These are phyloP conservation scores for Tuber microsphaerosporum DNA, from an alignment of 495 filamentous ascomycete genomes.

Conservation along the genomic window DNA sequence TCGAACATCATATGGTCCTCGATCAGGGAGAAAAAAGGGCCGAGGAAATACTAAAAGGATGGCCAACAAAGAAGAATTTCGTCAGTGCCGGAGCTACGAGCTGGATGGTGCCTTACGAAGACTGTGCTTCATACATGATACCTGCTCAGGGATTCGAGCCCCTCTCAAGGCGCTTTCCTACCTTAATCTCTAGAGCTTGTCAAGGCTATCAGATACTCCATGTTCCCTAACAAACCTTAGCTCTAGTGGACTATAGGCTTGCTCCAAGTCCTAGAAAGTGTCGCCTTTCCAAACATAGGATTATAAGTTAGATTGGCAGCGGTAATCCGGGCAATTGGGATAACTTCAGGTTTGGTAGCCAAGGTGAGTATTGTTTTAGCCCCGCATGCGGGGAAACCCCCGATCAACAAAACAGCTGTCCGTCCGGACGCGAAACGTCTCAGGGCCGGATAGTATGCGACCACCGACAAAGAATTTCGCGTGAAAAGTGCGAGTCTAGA, in stretches of 20 bases:
- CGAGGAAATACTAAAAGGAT: not conserved
- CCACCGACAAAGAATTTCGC: not conserved
- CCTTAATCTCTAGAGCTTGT: not conserved
- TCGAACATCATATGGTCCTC: not conserved
- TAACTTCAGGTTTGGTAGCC: not conserved
- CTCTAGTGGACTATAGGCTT: not conserved
- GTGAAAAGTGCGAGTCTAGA: not conserved
- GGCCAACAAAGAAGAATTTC: not conserved
- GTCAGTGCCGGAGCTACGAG: not conserved
- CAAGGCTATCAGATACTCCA: not conserved
- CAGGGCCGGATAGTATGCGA: not conserved
- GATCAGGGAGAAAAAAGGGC: not conserved
- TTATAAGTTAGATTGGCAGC: not conserved
- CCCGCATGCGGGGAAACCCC: not conserved
- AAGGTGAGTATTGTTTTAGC: not conserved
- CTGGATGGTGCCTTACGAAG: not conserved
- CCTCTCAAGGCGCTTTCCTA: not conserved
- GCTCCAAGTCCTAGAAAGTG: not conserved
- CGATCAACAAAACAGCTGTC: not conserved
- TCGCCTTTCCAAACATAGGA: not conserved
- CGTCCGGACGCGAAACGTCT: not conserved
- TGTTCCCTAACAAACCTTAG: not conserved
- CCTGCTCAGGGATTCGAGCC: not conserved
- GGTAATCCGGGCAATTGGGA: not conserved
- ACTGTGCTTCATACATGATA: not conserved